These are phyloP conservation scores for Helotiales sp. DNA, from an alignment of 2,329 filamentous ascomycete genomes.

Conservation along the genomic window DNA sequence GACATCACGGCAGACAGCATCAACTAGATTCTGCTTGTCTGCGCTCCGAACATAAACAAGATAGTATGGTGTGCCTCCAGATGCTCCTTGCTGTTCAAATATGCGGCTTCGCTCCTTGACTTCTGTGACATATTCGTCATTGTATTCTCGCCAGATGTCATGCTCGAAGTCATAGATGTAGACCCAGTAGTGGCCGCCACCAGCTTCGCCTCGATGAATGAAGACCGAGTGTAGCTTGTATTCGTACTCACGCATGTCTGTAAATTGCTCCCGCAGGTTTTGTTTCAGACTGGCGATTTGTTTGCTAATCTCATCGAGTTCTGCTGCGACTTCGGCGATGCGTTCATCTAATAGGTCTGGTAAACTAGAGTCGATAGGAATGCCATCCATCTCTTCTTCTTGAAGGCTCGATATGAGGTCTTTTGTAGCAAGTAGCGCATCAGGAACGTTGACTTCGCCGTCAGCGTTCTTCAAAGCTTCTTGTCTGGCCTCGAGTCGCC, in stretches of 20 bases:
- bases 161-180: constrained; percentile 64
- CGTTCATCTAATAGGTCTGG: constrained; percentile 44
- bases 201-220: constrained; percentile 75
- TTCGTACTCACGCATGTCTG: constrained; percentile 60
- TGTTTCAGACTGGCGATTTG: constrained; percentile 47
- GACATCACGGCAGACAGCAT: constrained; percentile 53
- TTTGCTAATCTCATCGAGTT: constrained; percentile 44
- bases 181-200: constrained; percentile 91
- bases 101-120: constrained; percentile 65
- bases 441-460: constrained; percentile 28
- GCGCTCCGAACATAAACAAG: constrained; percentile 78
- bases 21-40: constrained; percentile 57
- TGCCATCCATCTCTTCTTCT: constrained; percentile 40
- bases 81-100: constrained; percentile 62
- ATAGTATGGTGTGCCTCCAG: constrained; percentile 76
- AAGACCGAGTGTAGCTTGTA: constrained; percentile 92
- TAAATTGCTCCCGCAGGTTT: constrained; percentile 55
- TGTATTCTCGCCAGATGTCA: constrained; percentile 88
- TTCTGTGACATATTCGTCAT: constrained; percentile 79
- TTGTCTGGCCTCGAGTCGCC: constrained; percentile 47
- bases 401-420: constrained; percentile 45
- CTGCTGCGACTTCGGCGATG: constrained; percentile 43
- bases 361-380: constrained; percentile 44
- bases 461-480: constrained; percentile 27
- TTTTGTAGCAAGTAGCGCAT: constrained; percentile 34